phyloP scores from a whole-genome alignment of 78 protist genomes.

The Dictyostelium citrinum region DNA sequence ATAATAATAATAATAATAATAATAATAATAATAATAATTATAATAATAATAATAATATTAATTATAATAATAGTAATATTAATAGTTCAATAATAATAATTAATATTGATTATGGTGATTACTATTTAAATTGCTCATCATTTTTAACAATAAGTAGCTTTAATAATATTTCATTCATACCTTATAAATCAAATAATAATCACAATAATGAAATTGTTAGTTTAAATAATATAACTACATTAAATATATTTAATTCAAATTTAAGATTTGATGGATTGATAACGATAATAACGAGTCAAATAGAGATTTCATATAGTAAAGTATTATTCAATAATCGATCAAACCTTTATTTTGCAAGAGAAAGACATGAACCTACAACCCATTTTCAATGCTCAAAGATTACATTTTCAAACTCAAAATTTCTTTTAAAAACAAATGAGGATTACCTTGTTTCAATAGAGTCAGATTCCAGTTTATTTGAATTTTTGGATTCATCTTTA shows the following conservation, averaged over 20 bases:
- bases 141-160: neutral
- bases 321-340: neutral
- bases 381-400: neutral
- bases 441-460: neutral
- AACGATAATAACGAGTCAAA: neutral
- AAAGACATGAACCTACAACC: too few relatives aligned
- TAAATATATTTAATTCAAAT: neutral
- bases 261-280: neutral
- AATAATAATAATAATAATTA: too few relatives aligned
- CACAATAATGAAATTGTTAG: neutral
- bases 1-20: too few relatives aligned
- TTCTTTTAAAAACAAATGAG: neutral
- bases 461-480: neutral
- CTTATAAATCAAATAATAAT: neutral
- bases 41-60: too few relatives aligned
- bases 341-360: neutral
- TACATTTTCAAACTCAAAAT: neutral
- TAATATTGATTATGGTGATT: neutral
- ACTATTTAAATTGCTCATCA: neutral
- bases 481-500: neutral
- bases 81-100: neutral
- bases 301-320: neutral
- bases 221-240: neutral
- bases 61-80: neutral
- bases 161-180: neutral